A percentile compares a stretch with the other conserved stretches of the same genome.
Conservation (phyloP, 768 basidiomycete genomes). For the Cytidiella melzeri region DNA sequence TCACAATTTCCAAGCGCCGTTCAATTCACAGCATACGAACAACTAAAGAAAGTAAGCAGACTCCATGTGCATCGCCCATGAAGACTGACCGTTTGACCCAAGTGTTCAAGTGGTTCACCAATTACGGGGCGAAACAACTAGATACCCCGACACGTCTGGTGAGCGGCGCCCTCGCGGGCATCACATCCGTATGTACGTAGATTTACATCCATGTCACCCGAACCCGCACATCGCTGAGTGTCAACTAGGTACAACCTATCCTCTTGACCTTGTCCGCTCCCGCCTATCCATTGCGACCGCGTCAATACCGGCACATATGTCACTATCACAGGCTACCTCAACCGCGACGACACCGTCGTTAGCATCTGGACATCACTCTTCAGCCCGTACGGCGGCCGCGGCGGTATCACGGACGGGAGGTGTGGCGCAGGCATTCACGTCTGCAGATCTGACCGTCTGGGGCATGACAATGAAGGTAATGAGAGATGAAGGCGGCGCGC, state of each 20-base stretch:
- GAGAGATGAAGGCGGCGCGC: conserved; percentile 86
- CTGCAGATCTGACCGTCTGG: conserved; percentile 62
- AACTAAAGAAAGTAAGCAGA: conserved; percentile 70
- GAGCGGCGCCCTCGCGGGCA: conserved; percentile 88
- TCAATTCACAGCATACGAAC: conserved; percentile 86
- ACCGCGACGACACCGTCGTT: conserved; percentile 30
- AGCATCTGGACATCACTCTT: conserved; percentile 53
- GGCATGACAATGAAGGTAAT: conserved; percentile 91
- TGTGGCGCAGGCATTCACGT: conserved; percentile 34
- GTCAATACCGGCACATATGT: conserved; percentile 41
- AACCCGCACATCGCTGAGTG: not conserved
- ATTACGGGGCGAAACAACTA: conserved; percentile 62
- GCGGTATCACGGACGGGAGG: conserved; percentile 3
- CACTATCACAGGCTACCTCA: conserved; percentile 20
- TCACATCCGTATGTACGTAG: conserved; percentile 85
- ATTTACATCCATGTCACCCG: conserved; percentile 5
- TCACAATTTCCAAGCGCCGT: conserved; percentile 50
- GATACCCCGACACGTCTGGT: conserved; percentile 85
- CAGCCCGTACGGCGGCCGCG: conserved; percentile 26
- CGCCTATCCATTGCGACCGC: conserved; percentile 91
- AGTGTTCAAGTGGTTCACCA: conserved; percentile 56
- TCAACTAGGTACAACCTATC: conserved; percentile 72
- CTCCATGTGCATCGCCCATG: not conserved
- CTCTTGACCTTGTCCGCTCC: conserved; percentile 89
- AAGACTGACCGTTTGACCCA: conserved; percentile 14